A percentile compares a stretch with the other conserved stretches of the same genome.
Evolutionary conservation across 768 basidiomycete species (phyloP).

Genomic region (Lentinula boryana): DNA sequence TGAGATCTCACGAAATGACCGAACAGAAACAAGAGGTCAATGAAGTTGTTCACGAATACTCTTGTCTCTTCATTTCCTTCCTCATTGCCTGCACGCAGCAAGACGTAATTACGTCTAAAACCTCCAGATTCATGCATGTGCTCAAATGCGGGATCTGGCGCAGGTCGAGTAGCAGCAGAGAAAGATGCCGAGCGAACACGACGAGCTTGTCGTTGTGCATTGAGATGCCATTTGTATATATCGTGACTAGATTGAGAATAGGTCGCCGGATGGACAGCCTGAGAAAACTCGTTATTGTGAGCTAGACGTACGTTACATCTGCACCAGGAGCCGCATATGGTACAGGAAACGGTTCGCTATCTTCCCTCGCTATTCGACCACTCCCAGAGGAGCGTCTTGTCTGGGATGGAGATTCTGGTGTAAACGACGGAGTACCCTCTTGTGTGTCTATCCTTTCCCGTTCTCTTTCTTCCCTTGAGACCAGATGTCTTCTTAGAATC

Average conservation of each 20-base stretch:
- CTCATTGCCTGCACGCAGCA: conserved; percentile 57
- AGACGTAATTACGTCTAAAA: conserved; percentile 84
- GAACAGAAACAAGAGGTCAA: conserved; percentile 91
- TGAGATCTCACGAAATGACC: conserved; percentile 83
- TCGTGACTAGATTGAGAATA: conserved; percentile 51
- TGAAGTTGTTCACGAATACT: conserved; percentile 71
- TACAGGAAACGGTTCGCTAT: conserved; percentile 76
- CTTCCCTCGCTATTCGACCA: conserved; percentile 30
- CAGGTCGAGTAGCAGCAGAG: conserved; percentile 43
- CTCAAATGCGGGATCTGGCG: conserved; percentile 74
- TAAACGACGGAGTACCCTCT: not conserved
- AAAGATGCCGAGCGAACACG: conserved; percentile 71
- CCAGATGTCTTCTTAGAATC: conserved; percentile 78
- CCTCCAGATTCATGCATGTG: conserved; percentile 96
- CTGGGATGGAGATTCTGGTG: conserved; percentile 7
- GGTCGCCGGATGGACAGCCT: not conserved
- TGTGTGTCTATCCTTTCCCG: not conserved
- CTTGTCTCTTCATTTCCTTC: conserved; percentile 56
- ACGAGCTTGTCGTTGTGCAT: conserved; percentile 52
- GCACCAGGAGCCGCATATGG: conserved; percentile 84
- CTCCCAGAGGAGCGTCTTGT: conserved; percentile 16
- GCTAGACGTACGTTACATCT: conserved; percentile 78
- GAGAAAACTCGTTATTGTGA: conserved; percentile 1
- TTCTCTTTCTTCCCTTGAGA: conserved; percentile 54
- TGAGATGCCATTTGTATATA: conserved; percentile 93